Conservation (phyloP, 1,284 basidiomycete genomes). For the Cutaneotrichosporon sp. region DNA sequence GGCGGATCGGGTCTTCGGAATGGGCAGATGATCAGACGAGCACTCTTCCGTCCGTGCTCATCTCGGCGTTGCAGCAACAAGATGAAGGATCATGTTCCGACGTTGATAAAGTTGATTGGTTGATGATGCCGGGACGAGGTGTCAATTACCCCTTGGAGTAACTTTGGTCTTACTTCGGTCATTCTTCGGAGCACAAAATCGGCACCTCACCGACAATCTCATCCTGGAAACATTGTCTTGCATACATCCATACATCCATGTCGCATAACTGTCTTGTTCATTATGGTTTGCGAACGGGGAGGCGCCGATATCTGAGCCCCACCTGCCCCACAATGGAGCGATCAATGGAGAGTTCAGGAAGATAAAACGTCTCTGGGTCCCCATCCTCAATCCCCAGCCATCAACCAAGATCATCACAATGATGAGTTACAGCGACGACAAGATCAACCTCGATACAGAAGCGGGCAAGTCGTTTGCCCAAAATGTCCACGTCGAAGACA, state of each 20-base stretch:
- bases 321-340: background rate
- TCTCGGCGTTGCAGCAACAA: no score
- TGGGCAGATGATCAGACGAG: no score
- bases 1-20: no score
- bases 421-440: background rate
- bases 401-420: background rate
- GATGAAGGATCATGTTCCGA: background rate
- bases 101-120: background rate
- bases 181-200: background rate
- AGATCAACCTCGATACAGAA: background rate
- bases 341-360: no score
- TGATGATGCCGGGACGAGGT: background rate
- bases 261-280: no score
- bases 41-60: no score
- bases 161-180: background rate
- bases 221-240: no score
- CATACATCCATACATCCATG: no score
- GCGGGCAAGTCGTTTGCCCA: background rate
- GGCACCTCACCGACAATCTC: background rate
- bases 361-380: background rate
- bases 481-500: slow-evolving; percentile 3
- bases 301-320: background rate
- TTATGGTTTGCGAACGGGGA: background rate
- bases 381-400: background rate
- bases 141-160: background rate